A percentile compares a stretch with the other conserved stretches of the same genome.
These are phyloP conservation scores for Samsoniella hepiali DNA, from an alignment of 2,329 filamentous ascomycete species.

Conservation along the genomic window DNA sequence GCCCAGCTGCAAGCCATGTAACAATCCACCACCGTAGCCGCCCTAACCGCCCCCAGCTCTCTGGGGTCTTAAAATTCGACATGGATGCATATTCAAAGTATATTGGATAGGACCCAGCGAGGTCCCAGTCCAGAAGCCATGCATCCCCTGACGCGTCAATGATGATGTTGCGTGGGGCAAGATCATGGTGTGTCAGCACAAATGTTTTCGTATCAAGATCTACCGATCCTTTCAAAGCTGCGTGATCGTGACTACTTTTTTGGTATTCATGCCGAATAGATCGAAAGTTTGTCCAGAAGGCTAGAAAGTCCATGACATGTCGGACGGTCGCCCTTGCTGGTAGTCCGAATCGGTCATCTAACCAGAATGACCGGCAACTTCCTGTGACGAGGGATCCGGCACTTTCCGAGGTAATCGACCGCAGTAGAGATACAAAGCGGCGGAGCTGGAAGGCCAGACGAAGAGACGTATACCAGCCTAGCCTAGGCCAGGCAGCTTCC, in stretches of 20 bases:
- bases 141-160: background rate
- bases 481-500: background rate
- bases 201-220: background rate
- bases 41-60: background rate
- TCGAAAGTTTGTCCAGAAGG: background rate
- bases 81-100: slow-evolving; percentile 3
- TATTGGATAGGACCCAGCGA: slow-evolving; percentile 4
- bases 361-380: background rate
- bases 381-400: background rate
- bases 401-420: background rate
- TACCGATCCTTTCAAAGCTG: background rate
- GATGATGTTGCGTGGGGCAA: background rate
- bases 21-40: slow-evolving; percentile 4
- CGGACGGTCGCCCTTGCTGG: background rate
- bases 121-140: slow-evolving; percentile 5
- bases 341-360: background rate
- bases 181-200: slow-evolving; percentile 1
- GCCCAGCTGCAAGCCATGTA: slow-evolving; percentile 3
- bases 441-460: background rate
- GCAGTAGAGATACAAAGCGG: background rate
- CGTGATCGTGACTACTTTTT: background rate
- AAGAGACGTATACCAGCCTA: background rate
- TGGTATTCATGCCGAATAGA: background rate
- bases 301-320: background rate
- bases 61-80: slow-evolving; percentile 2